Conservation (phyloP, 2,329 filamentous ascomycete genomes). For the Diaporthe sp. region DNA sequence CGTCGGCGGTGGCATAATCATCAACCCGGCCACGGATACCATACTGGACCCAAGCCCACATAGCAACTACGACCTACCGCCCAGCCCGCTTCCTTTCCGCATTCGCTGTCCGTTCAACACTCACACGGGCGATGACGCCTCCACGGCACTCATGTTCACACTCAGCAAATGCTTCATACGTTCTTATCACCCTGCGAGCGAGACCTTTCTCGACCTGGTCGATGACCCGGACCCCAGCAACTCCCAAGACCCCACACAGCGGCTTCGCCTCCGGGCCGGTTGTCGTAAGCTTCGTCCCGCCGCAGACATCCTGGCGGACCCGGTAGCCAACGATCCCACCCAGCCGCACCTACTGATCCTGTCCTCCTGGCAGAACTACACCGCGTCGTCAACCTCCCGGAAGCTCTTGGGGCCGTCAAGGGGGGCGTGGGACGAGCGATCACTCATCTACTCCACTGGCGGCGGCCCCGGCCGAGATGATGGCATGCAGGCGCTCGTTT, state of each 20-base stretch:
- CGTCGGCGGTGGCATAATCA: slow-evolving; percentile 5
- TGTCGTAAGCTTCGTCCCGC: too few relatives aligned
- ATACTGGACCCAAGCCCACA: slow-evolving; percentile 34
- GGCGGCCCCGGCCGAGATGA: slow-evolving; percentile 38
- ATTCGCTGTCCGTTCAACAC: slow-evolving; percentile 53
- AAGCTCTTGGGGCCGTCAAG: slow-evolving; percentile 48
- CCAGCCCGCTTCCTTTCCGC: not conserved
- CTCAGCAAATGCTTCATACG: too few relatives aligned
- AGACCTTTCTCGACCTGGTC: slow-evolving; percentile 69
- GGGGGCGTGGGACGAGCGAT: slow-evolving; percentile 59
- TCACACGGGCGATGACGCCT: slow-evolving; percentile 61
- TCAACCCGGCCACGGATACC: not conserved
- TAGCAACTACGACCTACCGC: slow-evolving; percentile 48
- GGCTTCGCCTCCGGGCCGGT: too few relatives aligned
- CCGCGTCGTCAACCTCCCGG: slow-evolving; percentile 51
- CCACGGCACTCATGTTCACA: too few relatives aligned
- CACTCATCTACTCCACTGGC: slow-evolving; percentile 54
- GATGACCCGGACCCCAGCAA: slow-evolving; percentile 52
- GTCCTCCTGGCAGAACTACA: slow-evolving; percentile 48
- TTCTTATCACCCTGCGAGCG: slow-evolving; percentile 65
- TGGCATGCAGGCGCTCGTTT: slow-evolving; percentile 48
- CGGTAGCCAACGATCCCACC: slow-evolving; percentile 4
- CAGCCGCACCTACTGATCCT: slow-evolving; percentile 35
- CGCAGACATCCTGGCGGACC: slow-evolving; percentile 30
- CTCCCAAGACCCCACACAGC: slow-evolving; percentile 42